Conservation (phyloP, 495 filamentous ascomycete species). For the Xylaria palmicola region DNA sequence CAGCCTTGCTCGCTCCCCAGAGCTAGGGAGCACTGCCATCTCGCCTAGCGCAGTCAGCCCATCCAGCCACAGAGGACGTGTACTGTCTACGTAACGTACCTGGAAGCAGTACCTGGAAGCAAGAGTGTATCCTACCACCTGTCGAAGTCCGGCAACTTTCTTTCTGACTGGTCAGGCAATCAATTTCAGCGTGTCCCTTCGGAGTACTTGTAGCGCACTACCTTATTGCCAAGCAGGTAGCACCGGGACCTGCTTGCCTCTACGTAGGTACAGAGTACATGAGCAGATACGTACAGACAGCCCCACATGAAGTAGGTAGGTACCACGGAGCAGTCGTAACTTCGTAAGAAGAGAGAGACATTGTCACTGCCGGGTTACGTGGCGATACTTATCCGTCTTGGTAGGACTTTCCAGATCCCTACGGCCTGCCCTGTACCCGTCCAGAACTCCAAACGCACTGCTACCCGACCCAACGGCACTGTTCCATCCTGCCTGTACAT, state of each 20-base stretch:
- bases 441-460: conserved; percentile 16
- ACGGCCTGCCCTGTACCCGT: not conserved
- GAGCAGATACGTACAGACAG: too few relatives aligned
- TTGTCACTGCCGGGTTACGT: not conserved
- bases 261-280: too few relatives aligned
- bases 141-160: conserved; percentile 12
- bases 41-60: conserved; percentile 8
- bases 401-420: conserved; percentile 9
- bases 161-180: not conserved
- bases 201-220: too few relatives aligned
- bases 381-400: not conserved
- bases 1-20: conserved; percentile 12
- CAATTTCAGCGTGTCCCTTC: not conserved
- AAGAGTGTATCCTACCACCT: too few relatives aligned
- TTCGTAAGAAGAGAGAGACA: too few relatives aligned
- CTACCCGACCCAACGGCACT: conserved; percentile 10
- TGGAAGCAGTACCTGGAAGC: too few relatives aligned
- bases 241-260: too few relatives aligned
- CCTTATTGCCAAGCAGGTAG: not conserved
- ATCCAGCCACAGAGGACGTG: conserved; percentile 2
- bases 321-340: too few relatives aligned
- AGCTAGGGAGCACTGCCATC: conserved; percentile 3
- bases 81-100: too few relatives aligned
- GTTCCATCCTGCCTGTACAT: not conserved
- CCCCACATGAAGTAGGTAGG: too few relatives aligned